A percentile compares a stretch with the other conserved stretches of the same genome.
These are phyloP conservation scores for Sclerotinia nivalis DNA, from an alignment of 2,329 filamentous ascomycete species.

Conservation along the genomic window DNA sequence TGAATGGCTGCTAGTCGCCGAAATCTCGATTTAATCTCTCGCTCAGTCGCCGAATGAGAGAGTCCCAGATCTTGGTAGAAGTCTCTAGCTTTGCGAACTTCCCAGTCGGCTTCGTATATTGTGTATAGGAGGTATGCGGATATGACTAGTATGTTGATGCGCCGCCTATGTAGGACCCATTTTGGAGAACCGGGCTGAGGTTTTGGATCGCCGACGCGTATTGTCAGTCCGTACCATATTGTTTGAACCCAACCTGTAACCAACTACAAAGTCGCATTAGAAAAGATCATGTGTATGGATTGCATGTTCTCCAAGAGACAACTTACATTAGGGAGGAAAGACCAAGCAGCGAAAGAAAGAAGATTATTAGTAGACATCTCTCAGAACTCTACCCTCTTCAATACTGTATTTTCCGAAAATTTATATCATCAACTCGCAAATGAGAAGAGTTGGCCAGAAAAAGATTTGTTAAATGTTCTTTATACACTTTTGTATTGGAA, in stretches of 20 bases:
- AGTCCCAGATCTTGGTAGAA: conserved; percentile 81
- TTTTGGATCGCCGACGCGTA: conserved; percentile 83
- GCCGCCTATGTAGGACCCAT: conserved; percentile 72
- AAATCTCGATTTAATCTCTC: conserved; percentile 80
- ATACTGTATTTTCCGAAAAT: background rate
- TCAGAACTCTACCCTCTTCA: background rate
- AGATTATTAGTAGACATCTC: conserved; percentile 41
- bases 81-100: conserved; percentile 68
- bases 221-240: conserved; percentile 83
- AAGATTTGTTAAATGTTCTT: background rate
- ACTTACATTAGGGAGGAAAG: conserved; percentile 60
- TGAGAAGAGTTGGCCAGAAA: background rate
- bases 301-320: background rate
- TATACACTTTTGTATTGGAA: background rate
- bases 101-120: conserved; percentile 86
- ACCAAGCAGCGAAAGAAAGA: conserved; percentile 60
- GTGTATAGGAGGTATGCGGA: conserved; percentile 85
- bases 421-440: background rate
- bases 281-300: background rate
- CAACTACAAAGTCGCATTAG: conserved; percentile 55
- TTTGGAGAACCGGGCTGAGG: conserved; percentile 69
- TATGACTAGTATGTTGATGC: conserved; percentile 82
- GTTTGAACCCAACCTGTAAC: conserved; percentile 75
- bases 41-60: conserved; percentile 66
- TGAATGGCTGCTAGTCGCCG: conserved; percentile 24